Evolutionary conservation across 768 basidiomycete genomes (phyloP), one percentile per base, ranked within the genome.

Genomic region (Boletus vinaceobasis): DNA sequence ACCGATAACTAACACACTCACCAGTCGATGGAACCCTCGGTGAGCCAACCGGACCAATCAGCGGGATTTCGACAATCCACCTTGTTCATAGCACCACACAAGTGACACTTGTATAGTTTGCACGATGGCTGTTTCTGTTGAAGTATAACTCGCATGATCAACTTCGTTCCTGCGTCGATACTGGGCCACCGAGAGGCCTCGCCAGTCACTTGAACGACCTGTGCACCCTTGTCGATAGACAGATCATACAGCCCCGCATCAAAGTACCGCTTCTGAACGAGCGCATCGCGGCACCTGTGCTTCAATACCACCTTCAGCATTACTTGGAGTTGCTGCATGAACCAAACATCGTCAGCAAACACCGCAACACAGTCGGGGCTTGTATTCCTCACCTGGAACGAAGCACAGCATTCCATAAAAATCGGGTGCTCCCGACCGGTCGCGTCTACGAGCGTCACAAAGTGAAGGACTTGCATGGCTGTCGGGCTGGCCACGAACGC

Each of bases 341-440:
- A 23, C 26, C 27, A 27, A 27, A n/a, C 19, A n/a, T 17, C 45
- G 5, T 65, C 21, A 63, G 44, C 14, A 35, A 29, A 37, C 27
- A 23, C 1, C 10, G 7, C 26, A 1, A n/a, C n/a, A 14, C 15
- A n/a, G 10, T 10, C 7, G 31, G 11, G 26, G n/a, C n/a, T 17
- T 1, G 17, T 27, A 39, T 26, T 1, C 11, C 57, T 33, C 38
- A 65, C 66, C 60, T 70, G 60, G 6, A 68, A 67, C 35, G 62
- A 67, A 3, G 60, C 37, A 38, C 66, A 67, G 42, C 57, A 58
- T 19, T 70, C 57, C 60, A 70, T 53, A 21, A 48, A 39, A 56
- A 67, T 65, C 26, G 60, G 63, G 39, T 67, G 66, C 23, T 60
- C 51, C 19, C 68, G 56, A 43, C 65, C 68, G 7, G 67, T 67